These are phyloP conservation scores for Arthrobotrys pseudoclavata DNA, from an alignment of 2,329 filamentous ascomycete species.

Conservation along the genomic window DNA sequence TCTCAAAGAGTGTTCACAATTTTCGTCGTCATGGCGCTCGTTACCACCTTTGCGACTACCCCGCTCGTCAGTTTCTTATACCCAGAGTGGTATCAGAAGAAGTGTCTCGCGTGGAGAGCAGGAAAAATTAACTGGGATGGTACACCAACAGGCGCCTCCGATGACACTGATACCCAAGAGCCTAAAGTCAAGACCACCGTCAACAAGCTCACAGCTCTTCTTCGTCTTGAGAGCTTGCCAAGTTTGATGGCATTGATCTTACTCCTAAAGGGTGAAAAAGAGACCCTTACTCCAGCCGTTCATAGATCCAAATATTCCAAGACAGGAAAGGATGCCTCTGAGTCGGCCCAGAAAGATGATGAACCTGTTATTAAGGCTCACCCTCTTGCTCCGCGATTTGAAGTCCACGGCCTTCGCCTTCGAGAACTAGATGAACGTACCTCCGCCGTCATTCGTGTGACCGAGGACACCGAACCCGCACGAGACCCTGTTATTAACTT, in stretches of 20 bases:
- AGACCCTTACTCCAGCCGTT: conserved; percentile 64
- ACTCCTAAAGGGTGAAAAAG: conserved; percentile 74
- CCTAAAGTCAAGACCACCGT: conserved; percentile 70
- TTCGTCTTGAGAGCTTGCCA: conserved; percentile 88
- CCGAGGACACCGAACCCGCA: conserved; percentile 80
- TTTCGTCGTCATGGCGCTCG: conserved; percentile 72
- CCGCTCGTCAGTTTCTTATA: conserved; percentile 81
- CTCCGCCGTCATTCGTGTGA: conserved; percentile 96
- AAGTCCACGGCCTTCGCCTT: conserved; percentile 85
- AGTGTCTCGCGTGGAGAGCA: conserved; percentile 78
- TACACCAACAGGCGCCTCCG: conserved; percentile 68
- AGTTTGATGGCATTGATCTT: conserved; percentile 84
- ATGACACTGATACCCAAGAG: conserved; percentile 61
- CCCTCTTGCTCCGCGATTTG: conserved; percentile 67
- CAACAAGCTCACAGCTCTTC: conserved; percentile 80
- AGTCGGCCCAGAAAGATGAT: not conserved
- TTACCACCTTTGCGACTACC: conserved; percentile 87
- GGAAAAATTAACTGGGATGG: conserved; percentile 93
- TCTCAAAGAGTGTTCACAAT: conserved; percentile 41
- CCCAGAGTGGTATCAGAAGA: conserved; percentile 80
- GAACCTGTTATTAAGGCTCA: conserved; percentile 61
- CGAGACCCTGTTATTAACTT: conserved; percentile 90
- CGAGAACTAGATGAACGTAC: conserved; percentile 90
- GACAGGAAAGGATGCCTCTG: conserved; percentile 48
- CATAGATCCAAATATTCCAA: conserved; percentile 60